Base-by-base conservation (phyloP, 2,329 filamentous ascomycete genomes). In the Xylariaceae sp. region DNA sequence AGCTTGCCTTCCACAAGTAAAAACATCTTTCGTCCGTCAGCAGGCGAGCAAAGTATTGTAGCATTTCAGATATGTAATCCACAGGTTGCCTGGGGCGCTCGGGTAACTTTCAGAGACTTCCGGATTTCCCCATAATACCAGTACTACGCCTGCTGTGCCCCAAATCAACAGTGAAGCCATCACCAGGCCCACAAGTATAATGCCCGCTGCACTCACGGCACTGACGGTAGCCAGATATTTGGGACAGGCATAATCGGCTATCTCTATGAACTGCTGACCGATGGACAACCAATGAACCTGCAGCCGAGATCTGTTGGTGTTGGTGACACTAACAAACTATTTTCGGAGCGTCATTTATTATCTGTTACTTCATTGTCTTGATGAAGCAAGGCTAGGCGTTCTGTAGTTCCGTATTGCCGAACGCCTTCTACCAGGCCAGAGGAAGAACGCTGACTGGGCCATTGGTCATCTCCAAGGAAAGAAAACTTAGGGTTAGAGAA, bases 191-290 rank as follows among this genome's bases (percentile, higher is more conserved):
- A 27, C 21, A 29, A 21, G 33, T 33, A 11, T 20, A 8, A 39
- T 27, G 30, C 39, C 26, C 15, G 9, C 37, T 35, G 13, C 23
- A 15, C 15, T n/a, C n/a, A n/a, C n/a, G n/a, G n/a, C n/a, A n/a
- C n/a, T n/a, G n/a, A n/a, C n/a, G n/a, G n/a, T n/a, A n/a, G n/a
- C n/a, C n/a, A n/a, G n/a, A n/a, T n/a, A n/a, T n/a, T n/a, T n/a
- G n/a, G n/a, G n/a, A n/a, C 23, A 20, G 15, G 15, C 33, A 29
- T 15, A n/a, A 30, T 55, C 46, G 33, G 53, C 29, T 32, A 47
- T 43, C 42, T 51, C 32, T 42, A 32, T 27, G 20, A 42, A 42
- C 42, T 32, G 43, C 52, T 55, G 26, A 33, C 33, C 53, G 48
- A 39, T 43, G 48, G 53, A 49, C 49, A 43, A 42, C 46, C 11